Conservation (phyloP, 768 basidiomycete genomes). For the Boletales sp. region DNA sequence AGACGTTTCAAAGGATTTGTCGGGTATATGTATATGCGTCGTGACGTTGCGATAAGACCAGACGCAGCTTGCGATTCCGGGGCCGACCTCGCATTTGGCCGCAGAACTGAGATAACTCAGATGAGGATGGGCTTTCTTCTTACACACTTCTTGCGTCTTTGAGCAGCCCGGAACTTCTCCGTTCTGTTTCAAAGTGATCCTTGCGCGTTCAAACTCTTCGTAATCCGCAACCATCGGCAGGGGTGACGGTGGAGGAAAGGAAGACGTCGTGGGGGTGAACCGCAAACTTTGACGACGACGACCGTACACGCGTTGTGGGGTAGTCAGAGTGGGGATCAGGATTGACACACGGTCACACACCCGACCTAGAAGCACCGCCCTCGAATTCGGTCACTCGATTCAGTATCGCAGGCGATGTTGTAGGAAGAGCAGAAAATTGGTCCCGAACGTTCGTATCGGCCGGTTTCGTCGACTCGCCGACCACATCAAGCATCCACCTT, state of each 20-base stretch:
- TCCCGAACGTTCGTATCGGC: not conserved
- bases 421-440: slow-evolving; percentile 17
- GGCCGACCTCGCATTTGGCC: not conserved
- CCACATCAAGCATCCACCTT: slow-evolving; percentile 84
- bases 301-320: slow-evolving; percentile 28
- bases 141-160: slow-evolving; percentile 30
- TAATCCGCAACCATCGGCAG: slow-evolving; percentile 32
- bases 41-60: slow-evolving; percentile 38
- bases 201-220: slow-evolving; percentile 44
- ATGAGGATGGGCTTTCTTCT: slow-evolving; percentile 7
- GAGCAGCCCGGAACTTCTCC: slow-evolving; percentile 34
- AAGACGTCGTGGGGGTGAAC: slow-evolving; percentile 56
- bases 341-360: slow-evolving; percentile 42
- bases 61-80: slow-evolving; percentile 7
- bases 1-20: slow-evolving; percentile 72
- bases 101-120: not conserved
- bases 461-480: slow-evolving; percentile 57
- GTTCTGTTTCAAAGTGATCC: slow-evolving; percentile 37
- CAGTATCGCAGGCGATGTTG: slow-evolving; percentile 17
- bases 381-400: slow-evolving; percentile 19
- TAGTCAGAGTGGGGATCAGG: slow-evolving; percentile 30
- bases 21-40: slow-evolving; percentile 54
- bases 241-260: slow-evolving; percentile 13
- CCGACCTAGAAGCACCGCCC: slow-evolving; percentile 22
- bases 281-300: slow-evolving; percentile 50